phyloP scores from a whole-genome alignment of 192 early-diverging fungal genomes.

The Linderina pennispora region DNA sequence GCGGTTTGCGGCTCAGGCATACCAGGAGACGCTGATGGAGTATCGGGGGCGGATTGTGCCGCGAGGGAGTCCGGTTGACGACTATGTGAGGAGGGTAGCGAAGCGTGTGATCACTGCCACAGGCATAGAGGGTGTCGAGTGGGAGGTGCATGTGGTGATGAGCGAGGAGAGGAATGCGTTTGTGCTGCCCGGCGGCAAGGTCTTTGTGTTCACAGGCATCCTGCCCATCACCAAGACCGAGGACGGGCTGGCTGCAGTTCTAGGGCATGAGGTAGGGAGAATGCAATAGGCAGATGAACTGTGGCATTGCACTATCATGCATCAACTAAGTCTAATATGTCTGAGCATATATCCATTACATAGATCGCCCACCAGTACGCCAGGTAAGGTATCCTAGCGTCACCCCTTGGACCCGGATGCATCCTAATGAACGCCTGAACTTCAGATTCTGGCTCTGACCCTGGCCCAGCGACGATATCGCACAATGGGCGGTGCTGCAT shows the following conservation, averaged over 20 bases:
- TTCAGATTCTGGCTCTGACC: too few species aligned
- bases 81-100: slow-evolving; percentile 67
- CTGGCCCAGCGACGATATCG: too few species aligned
- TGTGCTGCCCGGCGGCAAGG: slow-evolving; percentile 90
- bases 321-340: too few species aligned
- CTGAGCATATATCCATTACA: too few species aligned
- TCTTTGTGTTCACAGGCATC: slow-evolving; percentile 97
- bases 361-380: slow-evolving; percentile 89
- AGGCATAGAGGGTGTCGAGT: slow-evolving; percentile 66
- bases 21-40: slow-evolving; percentile 59
- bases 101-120: slow-evolving; percentile 61
- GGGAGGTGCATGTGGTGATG: slow-evolving; percentile 91
- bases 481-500: too few species aligned
- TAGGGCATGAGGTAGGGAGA: slow-evolving; percentile 98
- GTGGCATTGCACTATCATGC: too few species aligned
- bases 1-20: slow-evolving; percentile 63
- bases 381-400: too few species aligned
- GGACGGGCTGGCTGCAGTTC: slow-evolving; percentile 85
- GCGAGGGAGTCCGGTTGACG: slow-evolving; percentile 50
- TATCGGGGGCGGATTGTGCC: slow-evolving; percentile 68
- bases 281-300: too few species aligned
- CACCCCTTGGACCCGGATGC: too few species aligned
- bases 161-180: slow-evolving; percentile 85
- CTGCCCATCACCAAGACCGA: slow-evolving; percentile 73
- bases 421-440: too few species aligned